Conservation (phyloP, 129 eudicot species). For the Tagetes erecta region DNA sequence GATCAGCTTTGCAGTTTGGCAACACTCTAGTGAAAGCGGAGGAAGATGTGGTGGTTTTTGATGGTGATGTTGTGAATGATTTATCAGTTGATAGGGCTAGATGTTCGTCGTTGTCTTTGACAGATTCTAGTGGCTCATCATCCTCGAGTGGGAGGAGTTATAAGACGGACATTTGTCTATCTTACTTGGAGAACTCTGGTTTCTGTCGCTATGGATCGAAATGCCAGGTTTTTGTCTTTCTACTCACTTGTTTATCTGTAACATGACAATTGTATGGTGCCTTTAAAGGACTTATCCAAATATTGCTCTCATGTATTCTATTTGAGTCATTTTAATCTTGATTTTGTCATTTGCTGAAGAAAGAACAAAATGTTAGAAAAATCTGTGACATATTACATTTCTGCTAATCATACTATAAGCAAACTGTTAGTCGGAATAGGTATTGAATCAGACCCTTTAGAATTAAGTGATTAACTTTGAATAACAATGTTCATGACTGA, state of each 20-base stretch:
- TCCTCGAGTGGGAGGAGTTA: slow-evolving; percentile 32
- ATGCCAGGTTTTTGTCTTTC: slow-evolving; percentile 38
- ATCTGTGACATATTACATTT: slow-evolving; percentile 1
- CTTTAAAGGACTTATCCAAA: background rate
- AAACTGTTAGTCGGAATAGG: slow-evolving; percentile 3
- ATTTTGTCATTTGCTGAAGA: slow-evolving; percentile 4
- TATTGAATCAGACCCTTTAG: slow-evolving; percentile 10
- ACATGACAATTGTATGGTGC: slow-evolving; percentile 20
- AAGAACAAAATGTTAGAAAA: slow-evolving; percentile 6
- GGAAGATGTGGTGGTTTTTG: slow-evolving; percentile 47
- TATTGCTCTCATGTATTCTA: background rate
- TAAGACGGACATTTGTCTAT: slow-evolving; percentile 35
- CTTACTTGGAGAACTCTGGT: slow-evolving; percentile 38
- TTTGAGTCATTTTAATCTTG: background rate
- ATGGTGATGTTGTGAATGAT: slow-evolving; percentile 36
- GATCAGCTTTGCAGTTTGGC: slow-evolving; percentile 25
- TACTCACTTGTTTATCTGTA: slow-evolving; percentile 16
- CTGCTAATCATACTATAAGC: slow-evolving; percentile 11
- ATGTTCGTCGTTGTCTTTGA: slow-evolving; percentile 32
- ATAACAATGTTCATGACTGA: background rate
- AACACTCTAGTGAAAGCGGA: slow-evolving; percentile 36
- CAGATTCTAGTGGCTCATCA: slow-evolving; percentile 36
- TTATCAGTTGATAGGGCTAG: slow-evolving; percentile 22
- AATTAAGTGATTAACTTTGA: background rate
- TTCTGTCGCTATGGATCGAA: slow-evolving; percentile 34